Base-by-base conservation (phyloP, 1,139 yeast genomes). In the Yamadazyma trypodendri region DNA sequence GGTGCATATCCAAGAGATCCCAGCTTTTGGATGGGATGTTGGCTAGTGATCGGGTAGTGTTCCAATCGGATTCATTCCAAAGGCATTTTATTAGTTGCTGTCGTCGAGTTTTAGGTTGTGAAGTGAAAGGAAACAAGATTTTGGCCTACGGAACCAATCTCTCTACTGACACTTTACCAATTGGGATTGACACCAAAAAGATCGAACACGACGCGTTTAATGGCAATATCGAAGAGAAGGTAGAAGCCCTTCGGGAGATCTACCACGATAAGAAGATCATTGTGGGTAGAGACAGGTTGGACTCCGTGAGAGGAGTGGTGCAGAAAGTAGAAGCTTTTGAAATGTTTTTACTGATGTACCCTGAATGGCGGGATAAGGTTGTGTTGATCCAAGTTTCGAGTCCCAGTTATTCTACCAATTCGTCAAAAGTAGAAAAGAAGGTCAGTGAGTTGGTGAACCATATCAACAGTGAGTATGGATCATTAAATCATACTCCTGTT, bases 41-140 rank as follows among this genome's bases (percentile, higher is more conserved):
- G 40, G 97, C 97, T 16, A 81, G 96, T 4, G 88, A 88, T 56
- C 76, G 82, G 50, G 76, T 92, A 36, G 89, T 86, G 6, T 88
- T 92, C 62, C 98, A 92, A 60, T 80, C 88, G 43, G 81, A 78
- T 40, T 81, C 92, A 6, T 92, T 89, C 67, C 81, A 88, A 36
- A 75, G 96, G 50, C 99, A 92, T 65, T 90, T 92, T 55, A 74
- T 89, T 31, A 84, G 95, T 38, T 82, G 96, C 44, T 88, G 97
- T 56, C 78, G 95, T 32, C 75, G 97, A 52, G 72, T 89, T 15
- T 63, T 87, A 37, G 96, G 95, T 11, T 78, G 81, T 49, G 86
- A 81, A 44, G 77, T 74, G 9, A 68, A 81, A 7, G 64, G 77
- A 1, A 68, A 73, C 42, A 65, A 75, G 23, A 83, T 90, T 12